These are phyloP conservation scores for Ceratonia siliqua DNA, from an alignment of 306 rosid genomes.

Conservation along the genomic window DNA sequence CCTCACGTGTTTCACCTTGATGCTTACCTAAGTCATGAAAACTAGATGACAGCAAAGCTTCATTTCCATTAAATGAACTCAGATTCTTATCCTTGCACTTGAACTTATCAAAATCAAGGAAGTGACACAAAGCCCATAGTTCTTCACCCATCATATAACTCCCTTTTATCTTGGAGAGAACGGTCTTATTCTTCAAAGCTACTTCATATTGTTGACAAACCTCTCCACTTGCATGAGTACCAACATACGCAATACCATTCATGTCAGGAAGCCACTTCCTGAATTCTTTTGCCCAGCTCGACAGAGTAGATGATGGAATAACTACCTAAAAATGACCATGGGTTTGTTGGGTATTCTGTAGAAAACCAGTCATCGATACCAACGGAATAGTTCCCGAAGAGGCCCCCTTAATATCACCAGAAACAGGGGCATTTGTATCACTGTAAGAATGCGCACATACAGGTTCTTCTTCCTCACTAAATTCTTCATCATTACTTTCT, in stretches of 20 bases:
- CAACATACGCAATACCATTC: constrained; percentile 94
- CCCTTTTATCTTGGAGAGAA: constrained; percentile 95
- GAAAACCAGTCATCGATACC: no score
- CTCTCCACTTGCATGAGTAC: constrained; percentile 99
- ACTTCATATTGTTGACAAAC: constrained; percentile 99
- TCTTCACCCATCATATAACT: constrained; percentile 98
- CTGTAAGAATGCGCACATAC: no score
- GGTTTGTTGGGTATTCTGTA: constrained; percentile 94
- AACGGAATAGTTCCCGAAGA: no score
- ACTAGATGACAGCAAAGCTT: no score
- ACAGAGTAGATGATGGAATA: constrained; percentile 91
- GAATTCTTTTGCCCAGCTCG: constrained; percentile 99
- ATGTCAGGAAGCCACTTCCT: constrained; percentile 99
- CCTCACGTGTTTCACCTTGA: no score
- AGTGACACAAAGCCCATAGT: constrained; percentile 97
- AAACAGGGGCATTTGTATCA: no score
- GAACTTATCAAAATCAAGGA: constrained; percentile 87
- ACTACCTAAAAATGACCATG: constrained; percentile 97
- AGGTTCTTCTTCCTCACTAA: no score
- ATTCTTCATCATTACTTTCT: no score
- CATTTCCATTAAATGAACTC: constrained; percentile 94
- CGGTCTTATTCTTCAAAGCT: constrained; percentile 86
- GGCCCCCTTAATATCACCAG: no score
- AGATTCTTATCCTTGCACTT: constrained; percentile 94
- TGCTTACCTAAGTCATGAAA: no score